These are phyloP conservation scores for Waitea zeae DNA, from an alignment of 1,284 basidiomycete genomes.

Conservation along the genomic window DNA sequence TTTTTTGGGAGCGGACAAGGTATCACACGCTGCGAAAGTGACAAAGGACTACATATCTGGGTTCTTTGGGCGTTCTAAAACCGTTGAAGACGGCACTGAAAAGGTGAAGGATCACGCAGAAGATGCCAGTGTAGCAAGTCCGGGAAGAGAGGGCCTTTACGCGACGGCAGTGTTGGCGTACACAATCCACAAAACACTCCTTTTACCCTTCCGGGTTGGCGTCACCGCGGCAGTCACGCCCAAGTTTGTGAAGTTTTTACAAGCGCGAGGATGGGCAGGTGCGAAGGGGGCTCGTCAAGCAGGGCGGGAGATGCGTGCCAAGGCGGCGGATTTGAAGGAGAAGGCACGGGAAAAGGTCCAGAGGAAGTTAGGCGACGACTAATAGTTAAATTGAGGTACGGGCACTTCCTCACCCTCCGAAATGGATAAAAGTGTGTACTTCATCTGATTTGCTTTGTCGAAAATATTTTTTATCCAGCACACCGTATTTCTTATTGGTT, in stretches of 20 bases:
- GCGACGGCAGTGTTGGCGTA: slow-evolving; percentile 90
- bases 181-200: slow-evolving; percentile 88
- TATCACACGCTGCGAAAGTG: slow-evolving; percentile 46
- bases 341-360: background rate
- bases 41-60: slow-evolving; percentile 32
- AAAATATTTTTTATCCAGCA: too few species aligned
- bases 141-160: slow-evolving; percentile 57
- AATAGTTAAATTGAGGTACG: too few species aligned
- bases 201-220: slow-evolving; percentile 82
- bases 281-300: slow-evolving; percentile 49
- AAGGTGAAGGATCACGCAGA: slow-evolving; percentile 31
- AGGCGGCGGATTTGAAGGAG: slow-evolving; percentile 7
- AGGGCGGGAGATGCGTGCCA: slow-evolving; percentile 40
- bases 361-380: background rate
- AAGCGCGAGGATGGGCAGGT: slow-evolving; percentile 59
- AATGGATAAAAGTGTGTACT: too few species aligned
- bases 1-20: slow-evolving; percentile 80
- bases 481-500: too few species aligned
- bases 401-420: too few species aligned
- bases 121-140: slow-evolving; percentile 5
- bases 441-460: too few species aligned
- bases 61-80: slow-evolving; percentile 20
- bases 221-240: slow-evolving; percentile 83
- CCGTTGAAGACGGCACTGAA: slow-evolving; percentile 42
- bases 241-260: slow-evolving; percentile 65